Percentiles rank a stretch among this genome's conserved stretches.
Conservation (phyloP, 2,329 filamentous ascomycete species). For the Taxawa tesnikishii region DNA sequence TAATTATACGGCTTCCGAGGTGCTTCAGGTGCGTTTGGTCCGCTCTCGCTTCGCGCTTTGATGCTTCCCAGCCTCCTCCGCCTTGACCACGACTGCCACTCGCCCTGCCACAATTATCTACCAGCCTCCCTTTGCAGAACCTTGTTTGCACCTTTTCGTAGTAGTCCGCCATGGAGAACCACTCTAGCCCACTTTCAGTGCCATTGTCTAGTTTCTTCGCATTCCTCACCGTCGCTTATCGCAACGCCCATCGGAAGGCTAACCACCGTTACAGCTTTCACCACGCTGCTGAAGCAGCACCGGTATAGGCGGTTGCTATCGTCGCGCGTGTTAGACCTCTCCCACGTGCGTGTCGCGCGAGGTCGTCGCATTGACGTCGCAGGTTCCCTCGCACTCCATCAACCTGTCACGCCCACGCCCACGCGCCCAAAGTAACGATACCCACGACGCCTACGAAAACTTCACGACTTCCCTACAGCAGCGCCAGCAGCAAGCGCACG, state of each 20-base stretch:
- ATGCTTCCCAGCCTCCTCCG: neutral
- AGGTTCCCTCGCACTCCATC: constrained; percentile 4
- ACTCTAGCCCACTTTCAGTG: neutral
- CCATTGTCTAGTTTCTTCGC: neutral
- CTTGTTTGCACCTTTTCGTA: neutral
- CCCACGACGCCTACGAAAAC: constrained; percentile 40
- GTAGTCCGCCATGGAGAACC: neutral
- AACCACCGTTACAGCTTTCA: neutral
- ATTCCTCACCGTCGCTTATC: neutral
- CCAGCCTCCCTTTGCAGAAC: neutral
- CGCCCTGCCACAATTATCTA: neutral
- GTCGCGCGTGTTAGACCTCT: neutral
- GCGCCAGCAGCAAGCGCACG: constrained; percentile 33
- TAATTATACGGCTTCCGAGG: neutral
- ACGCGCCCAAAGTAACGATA: constrained; percentile 37
- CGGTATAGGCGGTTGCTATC: neutral
- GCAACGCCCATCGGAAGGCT: neutral
- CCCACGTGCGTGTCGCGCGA: neutral
- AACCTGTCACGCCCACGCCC: constrained; percentile 7
- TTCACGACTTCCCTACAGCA: constrained; percentile 30
- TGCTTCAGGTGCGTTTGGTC: neutral
- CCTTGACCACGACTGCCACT: neutral
- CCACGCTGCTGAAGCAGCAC: neutral
- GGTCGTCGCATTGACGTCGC: constrained; percentile 5
- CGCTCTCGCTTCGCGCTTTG: neutral